phyloP scores from a whole-genome alignment of 2,329 filamentous ascomycete species.

The Colletotrichum caudatum region DNA sequence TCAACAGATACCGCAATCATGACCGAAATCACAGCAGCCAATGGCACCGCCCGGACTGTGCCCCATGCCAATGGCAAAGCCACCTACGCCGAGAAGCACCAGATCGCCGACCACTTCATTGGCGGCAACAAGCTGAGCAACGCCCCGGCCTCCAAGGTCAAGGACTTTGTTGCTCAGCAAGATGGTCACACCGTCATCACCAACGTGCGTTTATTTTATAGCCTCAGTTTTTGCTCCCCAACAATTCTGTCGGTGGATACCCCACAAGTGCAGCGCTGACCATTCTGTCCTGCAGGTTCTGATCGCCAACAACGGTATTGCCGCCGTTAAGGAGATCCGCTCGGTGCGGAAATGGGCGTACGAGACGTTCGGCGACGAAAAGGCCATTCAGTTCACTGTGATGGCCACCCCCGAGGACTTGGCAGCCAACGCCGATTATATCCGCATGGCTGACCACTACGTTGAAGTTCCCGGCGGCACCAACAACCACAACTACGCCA shows the following conservation, averaged over 20 bases:
- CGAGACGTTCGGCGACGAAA: slow-evolving; percentile 98
- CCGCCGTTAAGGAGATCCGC: slow-evolving; percentile 98
- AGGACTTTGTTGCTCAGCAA: slow-evolving; percentile 92
- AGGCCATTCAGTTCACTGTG: slow-evolving; percentile 98
- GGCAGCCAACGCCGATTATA: slow-evolving; percentile 98
- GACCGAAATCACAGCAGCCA: slow-evolving; percentile 60
- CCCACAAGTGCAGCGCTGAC: slow-evolving; percentile 33
- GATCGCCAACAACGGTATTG: slow-evolving; percentile 99
- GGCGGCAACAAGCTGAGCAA: slow-evolving; percentile 89
- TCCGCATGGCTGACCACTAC: slow-evolving; percentile 99
- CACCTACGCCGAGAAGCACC: slow-evolving; percentile 83
- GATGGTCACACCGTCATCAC: slow-evolving; percentile 98
- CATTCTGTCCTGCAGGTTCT: slow-evolving; percentile 73
- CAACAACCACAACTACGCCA: slow-evolving; percentile 99
- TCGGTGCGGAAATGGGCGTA: slow-evolving; percentile 99
- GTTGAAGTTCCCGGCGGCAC: slow-evolving; percentile 98
- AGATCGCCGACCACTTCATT: slow-evolving; percentile 93
- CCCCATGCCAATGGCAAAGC: slow-evolving; percentile 68
- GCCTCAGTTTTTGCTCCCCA: background rate
- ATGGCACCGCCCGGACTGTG: slow-evolving; percentile 61
- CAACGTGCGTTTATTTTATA: slow-evolving; percentile 73
- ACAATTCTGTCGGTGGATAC: background rate
- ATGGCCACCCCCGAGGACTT: slow-evolving; percentile 99
- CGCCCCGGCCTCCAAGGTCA: slow-evolving; percentile 86
- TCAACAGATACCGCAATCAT: slow-evolving; percentile 53